These are phyloP conservation scores for Penicillium sp. DNA, from an alignment of 2,329 filamentous ascomycete genomes.

Conservation along the genomic window DNA sequence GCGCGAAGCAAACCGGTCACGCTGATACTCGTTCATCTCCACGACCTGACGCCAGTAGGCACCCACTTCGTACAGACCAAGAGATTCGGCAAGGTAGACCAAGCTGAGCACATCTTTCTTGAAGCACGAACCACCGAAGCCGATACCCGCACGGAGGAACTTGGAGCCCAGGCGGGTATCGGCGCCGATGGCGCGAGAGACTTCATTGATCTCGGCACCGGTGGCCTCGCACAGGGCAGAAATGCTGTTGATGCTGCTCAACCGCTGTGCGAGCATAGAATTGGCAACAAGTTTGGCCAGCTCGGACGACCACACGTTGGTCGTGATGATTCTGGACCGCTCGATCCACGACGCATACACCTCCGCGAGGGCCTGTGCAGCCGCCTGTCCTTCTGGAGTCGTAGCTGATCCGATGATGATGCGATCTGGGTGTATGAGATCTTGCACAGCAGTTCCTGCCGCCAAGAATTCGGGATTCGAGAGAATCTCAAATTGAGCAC, in stretches of 20 bases:
- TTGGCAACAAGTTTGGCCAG: constrained; percentile 73
- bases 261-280: constrained; percentile 71
- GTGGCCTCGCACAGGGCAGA: constrained; percentile 70
- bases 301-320: constrained; percentile 71
- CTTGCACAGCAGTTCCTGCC: constrained; percentile 66
- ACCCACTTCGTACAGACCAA: constrained; percentile 64
- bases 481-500: constrained; percentile 65
- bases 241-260: constrained; percentile 73
- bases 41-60: constrained; percentile 70
- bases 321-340: constrained; percentile 59
- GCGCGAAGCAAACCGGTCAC: constrained; percentile 60
- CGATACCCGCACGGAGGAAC: constrained; percentile 67
- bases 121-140: constrained; percentile 75
- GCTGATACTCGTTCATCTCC: constrained; percentile 70
- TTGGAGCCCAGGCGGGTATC: constrained; percentile 66
- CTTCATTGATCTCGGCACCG: constrained; percentile 66
- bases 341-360: constrained; percentile 69
- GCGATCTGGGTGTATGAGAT: constrained; percentile 64
- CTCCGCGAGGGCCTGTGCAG: constrained; percentile 57
- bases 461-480: constrained; percentile 78
- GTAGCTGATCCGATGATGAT: constrained; percentile 66
- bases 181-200: constrained; percentile 60
- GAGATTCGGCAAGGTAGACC: constrained; percentile 64
- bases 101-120: constrained; percentile 71
- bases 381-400: constrained; percentile 54